Evolutionary conservation across 139 green algal species (phyloP).

Genomic region (Chlamydomonas asymmetrica): DNA sequence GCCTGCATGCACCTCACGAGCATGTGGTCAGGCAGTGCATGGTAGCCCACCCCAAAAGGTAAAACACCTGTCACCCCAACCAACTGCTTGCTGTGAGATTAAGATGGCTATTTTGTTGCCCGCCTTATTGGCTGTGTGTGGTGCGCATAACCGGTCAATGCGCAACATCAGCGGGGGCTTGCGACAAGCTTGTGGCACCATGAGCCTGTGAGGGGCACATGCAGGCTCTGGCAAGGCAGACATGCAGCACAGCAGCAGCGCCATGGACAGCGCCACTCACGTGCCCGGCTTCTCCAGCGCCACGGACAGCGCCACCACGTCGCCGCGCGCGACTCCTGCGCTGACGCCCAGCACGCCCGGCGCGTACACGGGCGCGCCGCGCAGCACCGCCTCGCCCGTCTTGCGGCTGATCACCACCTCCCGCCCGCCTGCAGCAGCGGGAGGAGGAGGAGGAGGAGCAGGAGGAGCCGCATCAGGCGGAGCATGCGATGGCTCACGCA

Average conservation of each 20-base stretch:
- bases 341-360: conserved; percentile 74
- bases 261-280: conserved; percentile 3
- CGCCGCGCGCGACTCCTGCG: conserved; percentile 57
- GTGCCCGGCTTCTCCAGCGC: conserved; percentile 61
- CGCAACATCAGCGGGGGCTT: background rate
- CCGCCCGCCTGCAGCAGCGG: conserved; percentile 34
- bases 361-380: conserved; percentile 78
- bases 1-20: background rate
- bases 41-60: background rate
- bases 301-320: conserved; percentile 75
- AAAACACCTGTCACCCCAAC: background rate
- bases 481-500: background rate
- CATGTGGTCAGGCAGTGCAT: background rate
- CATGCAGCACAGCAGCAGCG: background rate
- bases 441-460: too few relatives aligned
- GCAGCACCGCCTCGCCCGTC: conserved; percentile 81
- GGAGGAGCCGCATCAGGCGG: background rate
- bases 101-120: background rate
- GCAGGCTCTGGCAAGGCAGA: background rate
- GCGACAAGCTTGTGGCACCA: background rate
- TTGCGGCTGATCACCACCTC: conserved; percentile 84
- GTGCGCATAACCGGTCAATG: background rate
- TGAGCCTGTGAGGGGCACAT: background rate
- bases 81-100: background rate
- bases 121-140: background rate